These are phyloP conservation scores for Sclerotinia glacialis DNA, from an alignment of 2,329 filamentous ascomycete genomes.

Conservation along the genomic window DNA sequence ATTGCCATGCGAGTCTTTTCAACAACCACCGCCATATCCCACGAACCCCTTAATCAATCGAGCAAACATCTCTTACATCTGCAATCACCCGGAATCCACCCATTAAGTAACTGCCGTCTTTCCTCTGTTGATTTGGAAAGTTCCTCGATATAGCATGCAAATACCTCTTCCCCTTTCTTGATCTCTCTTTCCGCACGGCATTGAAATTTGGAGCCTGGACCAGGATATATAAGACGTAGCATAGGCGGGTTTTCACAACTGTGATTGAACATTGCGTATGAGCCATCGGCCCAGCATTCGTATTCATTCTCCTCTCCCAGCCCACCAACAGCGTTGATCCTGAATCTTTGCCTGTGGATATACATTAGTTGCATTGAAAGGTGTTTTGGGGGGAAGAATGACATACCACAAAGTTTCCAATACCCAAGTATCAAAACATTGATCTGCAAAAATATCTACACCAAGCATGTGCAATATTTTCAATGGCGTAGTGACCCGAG, in stretches of 20 bases:
- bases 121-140: not conserved
- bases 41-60: not conserved
- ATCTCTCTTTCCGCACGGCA: not conserved
- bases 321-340: not conserved
- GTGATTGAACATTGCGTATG: not conserved
- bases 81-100: not conserved
- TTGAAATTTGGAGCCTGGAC: not conserved
- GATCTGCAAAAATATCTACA: not conserved
- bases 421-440: not conserved
- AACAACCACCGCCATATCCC: not conserved
- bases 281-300: not conserved
- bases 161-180: not conserved
- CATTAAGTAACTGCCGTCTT: not conserved
- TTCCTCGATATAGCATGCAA: not conserved
- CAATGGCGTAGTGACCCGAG: not conserved
- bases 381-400: not conserved
- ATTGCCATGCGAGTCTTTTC: too few species aligned
- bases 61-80: not conserved
- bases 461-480: not conserved
- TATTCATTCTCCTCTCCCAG: not conserved
- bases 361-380: not conserved
- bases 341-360: not conserved
- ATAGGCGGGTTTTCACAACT: not conserved
- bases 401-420: slow-evolving; percentile 1
- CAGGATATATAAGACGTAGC: not conserved